Evolutionary conservation across 768 basidiomycete species (phyloP).

Genomic region (Collybia sordida): DNA sequence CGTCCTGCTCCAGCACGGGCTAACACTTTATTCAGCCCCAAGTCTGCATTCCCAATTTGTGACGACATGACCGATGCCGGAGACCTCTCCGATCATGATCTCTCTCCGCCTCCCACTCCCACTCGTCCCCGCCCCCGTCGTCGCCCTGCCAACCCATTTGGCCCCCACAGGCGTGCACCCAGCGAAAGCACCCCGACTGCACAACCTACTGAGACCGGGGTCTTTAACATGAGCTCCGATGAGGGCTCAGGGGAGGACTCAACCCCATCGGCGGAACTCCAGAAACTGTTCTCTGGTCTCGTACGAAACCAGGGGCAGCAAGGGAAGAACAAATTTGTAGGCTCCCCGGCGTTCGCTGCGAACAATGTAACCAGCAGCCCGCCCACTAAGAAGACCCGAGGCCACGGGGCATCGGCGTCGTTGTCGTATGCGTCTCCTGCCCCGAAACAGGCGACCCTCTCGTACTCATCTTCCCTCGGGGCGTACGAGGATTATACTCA

Average conservation of each 20-base stretch:
- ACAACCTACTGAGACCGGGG: conserved; percentile 41
- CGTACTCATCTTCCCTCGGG: too few species aligned
- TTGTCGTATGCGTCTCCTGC: too few species aligned
- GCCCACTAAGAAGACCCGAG: too few species aligned
- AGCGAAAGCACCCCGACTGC: conserved; percentile 26
- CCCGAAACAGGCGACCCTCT: too few species aligned
- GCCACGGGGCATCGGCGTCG: too few species aligned
- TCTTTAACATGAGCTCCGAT: conserved; percentile 77
- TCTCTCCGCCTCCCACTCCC: conserved; percentile 45
- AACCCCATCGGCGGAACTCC: neutral
- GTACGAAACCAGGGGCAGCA: conserved; percentile 7
- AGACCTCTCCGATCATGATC: conserved; percentile 29
- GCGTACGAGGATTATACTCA: too few species aligned
- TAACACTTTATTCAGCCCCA: neutral
- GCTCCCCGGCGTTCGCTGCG: too few species aligned
- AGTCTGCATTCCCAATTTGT: conserved; percentile 58
- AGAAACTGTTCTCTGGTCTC: conserved; percentile 40
- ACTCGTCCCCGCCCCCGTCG: conserved; percentile 36
- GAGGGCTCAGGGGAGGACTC: conserved; percentile 30
- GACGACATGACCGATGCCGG: conserved; percentile 65
- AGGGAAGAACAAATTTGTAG: neutral
- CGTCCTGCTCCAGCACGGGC: neutral
- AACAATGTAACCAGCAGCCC: too few species aligned
- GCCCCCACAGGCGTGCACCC: conserved; percentile 56
- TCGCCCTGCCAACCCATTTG: conserved; percentile 32